Evolutionary conservation across 495 filamentous ascomycete species (phyloP), one percentile per base, ranked within the genome.

Genomic region (Schizothecium vesticola): DNA sequence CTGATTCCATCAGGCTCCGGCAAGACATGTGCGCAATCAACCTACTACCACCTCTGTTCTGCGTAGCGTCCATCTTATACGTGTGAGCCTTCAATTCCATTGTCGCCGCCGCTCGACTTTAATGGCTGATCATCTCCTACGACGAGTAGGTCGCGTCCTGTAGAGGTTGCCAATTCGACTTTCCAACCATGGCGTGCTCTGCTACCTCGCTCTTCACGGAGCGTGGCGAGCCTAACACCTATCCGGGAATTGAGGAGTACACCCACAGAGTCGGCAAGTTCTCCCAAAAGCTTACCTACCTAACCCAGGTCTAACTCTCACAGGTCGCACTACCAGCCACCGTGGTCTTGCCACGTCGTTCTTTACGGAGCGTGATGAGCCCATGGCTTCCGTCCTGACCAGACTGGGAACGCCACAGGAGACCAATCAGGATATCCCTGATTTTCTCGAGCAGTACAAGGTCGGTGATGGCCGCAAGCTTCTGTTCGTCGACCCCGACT

Each of bases 271-370:
- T 98, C 76, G 94, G 90, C 91, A 84, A 77, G 84, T 79, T 9
- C 11, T 24, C n/a, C 23, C 60, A 1, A 2, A 24, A 6, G 21
- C 22, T 31, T 12, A 28, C 10, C 19, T 31, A 3, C 24, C 56
- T 29, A 2, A 28, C 26, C 23, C 31, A 1, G 28, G n/a, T 63
- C 21, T 13, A 21, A 61, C 19, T 51, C 13, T 29, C 12, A 25
- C n/a, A 93, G 90, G 95, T 61, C 93, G 95, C 66, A 99, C 95
- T 70, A 97, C 97, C 75, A 94, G 95, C 8, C 91, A 97, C 61
- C 84, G 85, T 59, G 95, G 95, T 22, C 79, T 93, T 16, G 93
- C 95, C 0, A 93, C 91, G 0, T 94, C 94, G 0, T 97, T 99
- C 80, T 97, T 90, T 82, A 85, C 88, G 3, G 83, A 85, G 0